Evolutionary conservation across 2,329 filamentous ascomycete species (phyloP).

Genomic region (Pseudogymnoascus sp.): DNA sequence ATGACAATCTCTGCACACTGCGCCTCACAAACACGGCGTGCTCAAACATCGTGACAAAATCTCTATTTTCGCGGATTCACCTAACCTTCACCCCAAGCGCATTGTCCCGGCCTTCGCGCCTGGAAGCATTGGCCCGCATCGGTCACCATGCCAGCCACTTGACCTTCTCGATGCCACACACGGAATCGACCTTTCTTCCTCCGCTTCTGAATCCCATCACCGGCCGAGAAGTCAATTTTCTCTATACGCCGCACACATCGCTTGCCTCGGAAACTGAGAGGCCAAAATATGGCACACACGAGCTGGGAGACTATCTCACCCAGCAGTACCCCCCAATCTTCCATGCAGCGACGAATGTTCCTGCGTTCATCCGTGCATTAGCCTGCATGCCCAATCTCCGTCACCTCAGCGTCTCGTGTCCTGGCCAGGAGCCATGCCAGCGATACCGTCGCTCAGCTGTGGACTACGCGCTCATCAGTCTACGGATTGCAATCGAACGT

Average conservation of each 20-base stretch:
- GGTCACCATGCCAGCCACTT: constrained; percentile 72
- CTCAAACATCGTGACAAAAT: constrained; percentile 59
- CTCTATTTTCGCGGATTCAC: constrained; percentile 59
- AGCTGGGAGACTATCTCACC: constrained; percentile 71
- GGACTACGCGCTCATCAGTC: constrained; percentile 80
- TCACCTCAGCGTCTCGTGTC: constrained; percentile 69
- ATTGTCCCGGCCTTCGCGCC: constrained; percentile 64
- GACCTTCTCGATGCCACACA: constrained; percentile 69
- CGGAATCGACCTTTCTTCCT: constrained; percentile 69
- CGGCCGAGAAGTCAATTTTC: constrained; percentile 69
- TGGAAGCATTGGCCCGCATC: constrained; percentile 68
- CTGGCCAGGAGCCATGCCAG: constrained; percentile 59
- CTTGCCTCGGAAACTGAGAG: constrained; percentile 50
- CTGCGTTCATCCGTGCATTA: constrained; percentile 72
- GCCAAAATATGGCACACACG: constrained; percentile 71
- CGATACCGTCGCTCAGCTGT: constrained; percentile 69
- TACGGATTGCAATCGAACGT: constrained; percentile 75
- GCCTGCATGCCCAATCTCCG: constrained; percentile 58
- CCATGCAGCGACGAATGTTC: constrained; percentile 80
- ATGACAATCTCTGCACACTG: constrained; percentile 41
- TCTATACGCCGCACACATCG: constrained; percentile 70
- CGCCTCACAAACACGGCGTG: constrained; percentile 62
- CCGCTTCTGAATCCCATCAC: constrained; percentile 73
- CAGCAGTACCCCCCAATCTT: constrained; percentile 84
- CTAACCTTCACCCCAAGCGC: constrained; percentile 65